Evolutionary conservation across 768 basidiomycete species (phyloP).

Genomic region (Suillus clintonianus): DNA sequence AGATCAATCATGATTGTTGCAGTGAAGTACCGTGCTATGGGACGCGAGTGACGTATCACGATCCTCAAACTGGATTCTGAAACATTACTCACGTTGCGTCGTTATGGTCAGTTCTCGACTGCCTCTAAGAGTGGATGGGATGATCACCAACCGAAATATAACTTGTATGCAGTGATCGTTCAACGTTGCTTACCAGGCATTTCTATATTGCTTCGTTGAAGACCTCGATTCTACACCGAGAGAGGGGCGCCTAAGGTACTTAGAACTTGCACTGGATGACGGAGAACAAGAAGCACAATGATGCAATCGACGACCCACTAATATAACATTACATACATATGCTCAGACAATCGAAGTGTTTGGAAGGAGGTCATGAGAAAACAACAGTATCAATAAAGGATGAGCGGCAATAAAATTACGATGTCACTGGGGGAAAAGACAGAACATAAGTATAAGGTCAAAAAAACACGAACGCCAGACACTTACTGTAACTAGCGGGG

Average conservation of each 20-base stretch:
- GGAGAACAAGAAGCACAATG: conserved; percentile 1
- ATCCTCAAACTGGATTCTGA: background rate
- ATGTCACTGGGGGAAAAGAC: conserved; percentile 38
- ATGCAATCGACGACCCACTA: conserved; percentile 7
- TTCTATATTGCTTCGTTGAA: background rate
- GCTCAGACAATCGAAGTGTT: conserved; percentile 6
- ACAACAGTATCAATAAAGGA: conserved; percentile 9
- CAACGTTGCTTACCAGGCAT: background rate
- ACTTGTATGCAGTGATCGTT: background rate
- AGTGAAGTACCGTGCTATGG: background rate
- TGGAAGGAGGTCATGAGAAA: background rate
- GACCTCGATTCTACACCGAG: background rate
- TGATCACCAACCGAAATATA: too few relatives aligned
- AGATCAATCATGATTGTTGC: conserved; percentile 30
- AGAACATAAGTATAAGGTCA: background rate
- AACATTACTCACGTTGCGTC: background rate
- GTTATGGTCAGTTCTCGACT: background rate
- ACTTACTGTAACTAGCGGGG: conserved; percentile 93
- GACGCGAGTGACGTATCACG: background rate
- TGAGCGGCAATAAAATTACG: conserved; percentile 35
- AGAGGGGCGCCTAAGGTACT: background rate
- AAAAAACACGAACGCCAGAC: background rate
- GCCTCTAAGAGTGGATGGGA: too few relatives aligned
- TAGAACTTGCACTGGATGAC: background rate
- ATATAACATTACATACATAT: conserved; percentile 25